Conservation (phyloP, 495 filamentous ascomycete genomes). For the Neurospora sp. region DNA sequence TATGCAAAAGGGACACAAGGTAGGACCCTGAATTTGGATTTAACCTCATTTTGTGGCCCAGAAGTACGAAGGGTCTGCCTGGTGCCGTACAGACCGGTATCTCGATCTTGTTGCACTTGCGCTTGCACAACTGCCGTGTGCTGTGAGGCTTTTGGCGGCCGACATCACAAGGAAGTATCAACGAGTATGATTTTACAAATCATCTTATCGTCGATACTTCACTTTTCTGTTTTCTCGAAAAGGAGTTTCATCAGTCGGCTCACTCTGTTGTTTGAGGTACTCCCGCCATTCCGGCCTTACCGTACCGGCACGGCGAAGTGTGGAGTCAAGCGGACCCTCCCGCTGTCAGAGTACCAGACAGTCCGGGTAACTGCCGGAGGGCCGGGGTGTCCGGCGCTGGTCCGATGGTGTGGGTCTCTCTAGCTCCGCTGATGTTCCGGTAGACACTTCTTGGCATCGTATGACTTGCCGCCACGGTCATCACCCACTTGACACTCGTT, state of each 20-base stretch:
- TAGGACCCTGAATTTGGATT: background rate
- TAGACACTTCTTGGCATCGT: background rate
- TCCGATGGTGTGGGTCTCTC: background rate
- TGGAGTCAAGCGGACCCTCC: background rate
- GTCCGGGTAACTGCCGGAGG: background rate
- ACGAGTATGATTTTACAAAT: background rate
- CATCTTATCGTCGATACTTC: background rate
- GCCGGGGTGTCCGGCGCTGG: background rate
- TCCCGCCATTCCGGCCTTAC: background rate
- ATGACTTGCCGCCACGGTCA: background rate
- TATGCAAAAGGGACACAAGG: background rate
- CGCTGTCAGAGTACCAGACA: background rate
- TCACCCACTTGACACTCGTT: background rate
- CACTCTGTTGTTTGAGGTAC: background rate
- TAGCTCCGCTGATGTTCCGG: background rate
- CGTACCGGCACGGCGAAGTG: background rate
- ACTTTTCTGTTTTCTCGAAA: background rate
- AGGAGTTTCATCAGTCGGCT: background rate
- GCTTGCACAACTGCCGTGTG: background rate
- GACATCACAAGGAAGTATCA: background rate
- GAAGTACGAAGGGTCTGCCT: background rate
- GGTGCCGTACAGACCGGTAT: background rate
- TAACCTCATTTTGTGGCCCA: background rate
- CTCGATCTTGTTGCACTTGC: background rate
- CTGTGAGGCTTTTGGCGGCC: background rate